Evolutionary conservation across 306 rosid species (phyloP), one percentile per base, ranked within the genome.

Genomic region (Senna siamea): DNA sequence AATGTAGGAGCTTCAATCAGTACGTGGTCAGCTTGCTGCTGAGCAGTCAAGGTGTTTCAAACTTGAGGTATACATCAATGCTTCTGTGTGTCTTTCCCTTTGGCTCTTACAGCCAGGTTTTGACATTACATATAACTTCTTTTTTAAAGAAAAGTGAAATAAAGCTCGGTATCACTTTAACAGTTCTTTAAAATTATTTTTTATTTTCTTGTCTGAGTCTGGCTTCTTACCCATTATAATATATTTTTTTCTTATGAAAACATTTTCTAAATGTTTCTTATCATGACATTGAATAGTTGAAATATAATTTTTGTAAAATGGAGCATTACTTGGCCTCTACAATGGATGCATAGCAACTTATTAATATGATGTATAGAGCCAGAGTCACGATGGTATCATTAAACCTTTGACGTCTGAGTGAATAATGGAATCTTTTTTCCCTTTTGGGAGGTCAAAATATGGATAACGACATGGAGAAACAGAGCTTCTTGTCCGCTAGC

Each of bases 41-140:
- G 98, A 92, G 87, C 96, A 92, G 76, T 92, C 96, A 17, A 88
- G 98, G 85, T 92, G 98, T 84, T 92, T 92, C 87, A 92, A 92
- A 78, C 92, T 92, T 13, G 98, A 92, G 96, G 98, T 92, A 85
- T 28, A 58, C 12, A 50, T 54, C 20, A 54, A 53, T 76, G 58
- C 77, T 23, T 64, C 46, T 30, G 41, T 41, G 54, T 64, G 53
- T 55, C 70, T 70, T 66, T 57, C 47, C 78, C 30, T 47, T 20
- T 4, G 34, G 40, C n/a, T 53, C 66, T 41, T 20, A 20, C 17
- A 6, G 11, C 20, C 30, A 20, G 37, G 13, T 19, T 41, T 43
- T 22, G 54, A 22, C 69, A 35, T 40, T 8, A 4, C 1, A 44
- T 23, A n/a, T 13, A 13, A 43, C 6, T 61, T 6, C 4, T 64